Base-by-base conservation (phyloP, 192 early-diverging fungal genomes). In the Backusella parvicylindrica region DNA sequence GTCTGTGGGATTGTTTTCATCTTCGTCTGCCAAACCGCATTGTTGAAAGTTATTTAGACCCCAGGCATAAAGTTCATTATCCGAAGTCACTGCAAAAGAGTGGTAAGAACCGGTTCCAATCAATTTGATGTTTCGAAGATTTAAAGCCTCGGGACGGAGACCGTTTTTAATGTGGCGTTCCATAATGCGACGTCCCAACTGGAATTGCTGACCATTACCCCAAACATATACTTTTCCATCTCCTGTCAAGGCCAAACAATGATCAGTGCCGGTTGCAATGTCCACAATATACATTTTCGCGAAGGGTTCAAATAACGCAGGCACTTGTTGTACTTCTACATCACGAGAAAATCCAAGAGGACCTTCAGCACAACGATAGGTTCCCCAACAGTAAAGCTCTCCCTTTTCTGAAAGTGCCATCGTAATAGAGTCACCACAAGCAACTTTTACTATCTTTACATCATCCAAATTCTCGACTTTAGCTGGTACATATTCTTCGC, bases 1-100 rank as follows among this genome's bases (percentile, higher is more conserved):
- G 1, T 84, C 82, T 21, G 76, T 71, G 28, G 74, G 65, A 53
- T 72, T 50, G 31, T 84, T 78, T 13, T 77, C 49, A 65, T 56
- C 31, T 0, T 47, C 38, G 21, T 75, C 65, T 1, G 84, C 82
- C 36, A 92, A 75, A 2, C 95, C 95, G 71, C 95, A 91, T 83
- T 99, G 97, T 53, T 88, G 89, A 77, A 92, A 93, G 72, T 96
- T 96, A 81, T 99, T 99, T 64, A 96, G 84, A 18, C 97, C 97
- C 90, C 94, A 96, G 11, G 89, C 86, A 73, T 86, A 95, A 15
- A 96, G 81, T 15, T 86, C 78, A 65, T 89, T 88, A 26, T 87
- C 82, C 8, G 86, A 84, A 69, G 90, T 88, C 8, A 97, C 87
- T 2, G 93, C 88, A 77, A 96, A 96, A 5, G 92, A 93, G 79